Evolutionary conservation across 208 protist species (phyloP).

Genomic region (Endotrypanum monterogeii): DNA sequence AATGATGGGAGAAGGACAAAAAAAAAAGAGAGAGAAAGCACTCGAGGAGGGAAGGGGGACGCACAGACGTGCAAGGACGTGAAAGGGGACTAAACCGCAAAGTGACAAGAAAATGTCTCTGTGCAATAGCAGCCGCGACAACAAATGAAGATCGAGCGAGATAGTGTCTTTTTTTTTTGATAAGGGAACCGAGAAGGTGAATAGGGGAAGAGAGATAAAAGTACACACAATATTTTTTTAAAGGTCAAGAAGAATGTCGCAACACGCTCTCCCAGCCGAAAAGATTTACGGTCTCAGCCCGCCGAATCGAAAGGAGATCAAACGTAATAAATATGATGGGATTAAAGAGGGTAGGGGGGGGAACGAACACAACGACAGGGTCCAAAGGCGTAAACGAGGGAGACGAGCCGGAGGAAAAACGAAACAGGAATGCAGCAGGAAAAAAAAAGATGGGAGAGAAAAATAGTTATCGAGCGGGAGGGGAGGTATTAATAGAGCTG

Average conservation of each 20-base stretch:
- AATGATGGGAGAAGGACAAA: not conserved
- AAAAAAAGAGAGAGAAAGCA: not conserved
- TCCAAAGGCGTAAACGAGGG: too few relatives aligned
- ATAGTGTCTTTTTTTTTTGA: too few relatives aligned
- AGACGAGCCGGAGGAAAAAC: too few relatives aligned
- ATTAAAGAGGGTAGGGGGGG: not conserved
- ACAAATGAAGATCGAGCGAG: not conserved
- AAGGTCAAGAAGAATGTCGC: conserved; percentile 11
- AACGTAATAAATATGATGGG: too few relatives aligned
- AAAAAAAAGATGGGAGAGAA: not conserved
- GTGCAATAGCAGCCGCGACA: not conserved
- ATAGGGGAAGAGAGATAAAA: not conserved
- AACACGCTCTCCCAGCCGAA: too few relatives aligned
- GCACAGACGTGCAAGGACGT: too few relatives aligned
- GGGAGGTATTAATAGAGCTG: not conserved
- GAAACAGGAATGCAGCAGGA: not conserved
- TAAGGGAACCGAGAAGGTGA: too few relatives aligned
- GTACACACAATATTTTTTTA: not conserved
- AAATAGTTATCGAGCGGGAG: not conserved
- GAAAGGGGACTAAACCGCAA: too few relatives aligned
- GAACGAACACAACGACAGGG: too few relatives aligned
- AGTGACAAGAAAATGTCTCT: not conserved
- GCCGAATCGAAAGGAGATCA: too few relatives aligned
- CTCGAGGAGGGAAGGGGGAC: too few relatives aligned
- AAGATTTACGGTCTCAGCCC: too few relatives aligned